Percentiles rank a stretch among this genome's conserved stretches.
These are phyloP conservation scores for Pterocarpus macrocarpus DNA, from an alignment of 306 rosid species.

Conservation along the genomic window DNA sequence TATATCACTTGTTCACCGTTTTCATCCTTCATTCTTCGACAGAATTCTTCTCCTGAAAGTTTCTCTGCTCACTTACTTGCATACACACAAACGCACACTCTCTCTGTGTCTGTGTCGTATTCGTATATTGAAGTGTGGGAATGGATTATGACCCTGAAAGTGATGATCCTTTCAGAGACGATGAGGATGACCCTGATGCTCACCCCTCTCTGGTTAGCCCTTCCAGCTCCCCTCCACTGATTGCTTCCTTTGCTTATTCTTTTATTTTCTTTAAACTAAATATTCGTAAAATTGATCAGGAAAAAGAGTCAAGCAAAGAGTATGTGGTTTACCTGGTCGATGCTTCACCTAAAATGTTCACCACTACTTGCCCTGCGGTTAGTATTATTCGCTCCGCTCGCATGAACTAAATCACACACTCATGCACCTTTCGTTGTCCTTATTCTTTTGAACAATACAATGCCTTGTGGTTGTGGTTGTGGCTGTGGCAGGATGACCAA, in stretches of 20 bases:
- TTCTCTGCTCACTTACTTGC: background rate
- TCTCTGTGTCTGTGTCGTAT: background rate
- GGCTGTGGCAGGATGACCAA: conserved; percentile 50
- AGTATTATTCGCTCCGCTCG: conserved; percentile 31
- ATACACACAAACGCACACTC: background rate
- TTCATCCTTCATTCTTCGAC: no score
- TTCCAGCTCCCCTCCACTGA: background rate
- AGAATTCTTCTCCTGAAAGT: background rate
- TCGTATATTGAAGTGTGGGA: no score
- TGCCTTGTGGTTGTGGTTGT: background rate
- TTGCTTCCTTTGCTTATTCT: background rate
- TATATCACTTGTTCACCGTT: no score
- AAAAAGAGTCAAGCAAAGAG: conserved; percentile 72
- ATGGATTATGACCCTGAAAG: conserved; percentile 85
- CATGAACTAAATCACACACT: background rate
- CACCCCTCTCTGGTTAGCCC: conserved; percentile 53
- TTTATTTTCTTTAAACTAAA: background rate
- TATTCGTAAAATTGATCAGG: conserved; percentile 50
- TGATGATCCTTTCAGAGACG: conserved; percentile 90
- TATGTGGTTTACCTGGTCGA: conserved; percentile 79
- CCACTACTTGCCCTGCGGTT: conserved; percentile 59
- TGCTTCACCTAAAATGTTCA: conserved; percentile 94
- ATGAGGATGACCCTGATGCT: conserved; percentile 74
- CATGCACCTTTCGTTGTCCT: no score
- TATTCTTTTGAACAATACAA: no score